Evolutionary conservation across 352 stramenopile genomes (phyloP).

Genomic region (Globisporangium carolinianum): DNA sequence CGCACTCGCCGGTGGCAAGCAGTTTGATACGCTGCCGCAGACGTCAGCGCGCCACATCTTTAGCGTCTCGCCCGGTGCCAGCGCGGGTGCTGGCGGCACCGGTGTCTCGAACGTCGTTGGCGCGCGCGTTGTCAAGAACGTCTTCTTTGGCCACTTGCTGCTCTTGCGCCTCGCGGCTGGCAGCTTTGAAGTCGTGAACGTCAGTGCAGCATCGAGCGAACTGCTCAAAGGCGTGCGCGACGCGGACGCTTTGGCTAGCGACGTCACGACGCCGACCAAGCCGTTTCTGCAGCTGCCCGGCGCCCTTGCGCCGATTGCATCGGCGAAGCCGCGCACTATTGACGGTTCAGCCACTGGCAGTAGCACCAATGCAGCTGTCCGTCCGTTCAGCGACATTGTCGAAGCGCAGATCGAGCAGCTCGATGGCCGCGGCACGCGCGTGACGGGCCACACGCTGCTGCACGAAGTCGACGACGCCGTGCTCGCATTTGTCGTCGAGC

Average conservation of each 20-base stretch:
- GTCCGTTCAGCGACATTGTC: constrained; percentile 49
- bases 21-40: constrained; percentile 52
- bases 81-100: not conserved
- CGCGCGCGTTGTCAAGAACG: constrained; percentile 62
- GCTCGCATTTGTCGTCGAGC: constrained; percentile 68
- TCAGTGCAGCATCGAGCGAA: constrained; percentile 66
- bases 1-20: constrained; percentile 44
- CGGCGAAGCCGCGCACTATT: constrained; percentile 4
- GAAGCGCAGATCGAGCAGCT: constrained; percentile 54
- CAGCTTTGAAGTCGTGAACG: constrained; percentile 73
- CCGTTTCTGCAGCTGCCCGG: constrained; percentile 35
- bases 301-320: constrained; percentile 48
- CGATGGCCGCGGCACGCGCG: constrained; percentile 45
- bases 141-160: constrained; percentile 69
- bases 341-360: too few relatives aligned
- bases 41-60: constrained; percentile 75
- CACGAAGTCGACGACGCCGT: constrained; percentile 61
- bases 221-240: constrained; percentile 53
- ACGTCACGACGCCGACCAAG: constrained; percentile 6
- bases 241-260: constrained; percentile 11
- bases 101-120: constrained; percentile 50
- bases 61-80: constrained; percentile 45
- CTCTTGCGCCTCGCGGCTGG: constrained; percentile 64
- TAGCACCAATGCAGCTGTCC: constrained; percentile 14
- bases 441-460: constrained; percentile 57